Evolutionary conservation across 2,329 filamentous ascomycete genomes (phyloP).

Genomic region (Talaromyces verruculosus): DNA sequence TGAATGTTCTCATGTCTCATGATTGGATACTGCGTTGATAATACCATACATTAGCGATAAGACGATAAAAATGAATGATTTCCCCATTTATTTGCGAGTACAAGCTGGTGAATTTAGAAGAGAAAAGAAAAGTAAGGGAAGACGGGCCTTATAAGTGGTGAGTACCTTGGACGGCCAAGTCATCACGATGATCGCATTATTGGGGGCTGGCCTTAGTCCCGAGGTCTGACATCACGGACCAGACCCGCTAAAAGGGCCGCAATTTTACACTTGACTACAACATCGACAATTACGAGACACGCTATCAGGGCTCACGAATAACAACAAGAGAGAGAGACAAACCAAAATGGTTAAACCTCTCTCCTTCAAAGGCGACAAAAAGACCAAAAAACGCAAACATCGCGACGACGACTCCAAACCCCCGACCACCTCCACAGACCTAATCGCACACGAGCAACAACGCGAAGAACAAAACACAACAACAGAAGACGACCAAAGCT

Average conservation of each 20-base stretch:
- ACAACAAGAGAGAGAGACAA: background rate
- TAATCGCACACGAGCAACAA: conserved; percentile 30
- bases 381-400: conserved; percentile 87
- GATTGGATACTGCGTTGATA: conserved; percentile 10
- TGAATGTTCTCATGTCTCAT: background rate
- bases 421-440: conserved; percentile 26
- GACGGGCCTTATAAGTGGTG: background rate
- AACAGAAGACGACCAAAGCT: conserved; percentile 71
- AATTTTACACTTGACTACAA: background rate
- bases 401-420: conserved; percentile 46
- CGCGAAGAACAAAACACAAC: conserved; percentile 29
- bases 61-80: conserved; percentile 11
- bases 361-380: conserved; percentile 88
- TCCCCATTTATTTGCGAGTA: too few species aligned
- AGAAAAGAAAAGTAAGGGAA: background rate
- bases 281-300: background rate
- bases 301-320: background rate
- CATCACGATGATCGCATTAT: conserved; percentile 13
- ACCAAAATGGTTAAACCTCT: conserved; percentile 68
- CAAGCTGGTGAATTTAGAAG: background rate
- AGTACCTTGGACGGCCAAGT: conserved; percentile 10
- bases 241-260: background rate
- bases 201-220: background rate
- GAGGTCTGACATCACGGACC: conserved; percentile 1
- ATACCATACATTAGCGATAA: conserved; percentile 12